phyloP scores from a whole-genome alignment of 495 filamentous ascomycete genomes.

The Neurospora hispaniola region DNA sequence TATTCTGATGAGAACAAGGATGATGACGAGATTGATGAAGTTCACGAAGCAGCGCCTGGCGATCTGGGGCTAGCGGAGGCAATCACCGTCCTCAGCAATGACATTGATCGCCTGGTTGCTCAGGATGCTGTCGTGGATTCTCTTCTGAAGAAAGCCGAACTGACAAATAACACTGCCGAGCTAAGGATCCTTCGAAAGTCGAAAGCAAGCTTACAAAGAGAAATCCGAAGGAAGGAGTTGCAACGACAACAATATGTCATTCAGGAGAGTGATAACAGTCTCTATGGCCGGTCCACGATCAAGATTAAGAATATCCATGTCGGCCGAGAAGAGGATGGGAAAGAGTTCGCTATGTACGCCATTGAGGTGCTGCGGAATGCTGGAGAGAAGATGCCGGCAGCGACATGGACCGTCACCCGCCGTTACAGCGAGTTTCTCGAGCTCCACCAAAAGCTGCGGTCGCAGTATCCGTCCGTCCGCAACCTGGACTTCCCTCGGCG shows the following conservation, averaged over 20 bases:
- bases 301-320: constrained; percentile 88
- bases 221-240: constrained; percentile 88
- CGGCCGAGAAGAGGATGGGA: constrained; percentile 81
- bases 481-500: constrained; percentile 85
- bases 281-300: constrained; percentile 83
- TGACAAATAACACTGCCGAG: constrained; percentile 94
- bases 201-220: constrained; percentile 81
- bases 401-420: constrained; percentile 67
- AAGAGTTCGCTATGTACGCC: constrained; percentile 88
- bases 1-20: constrained; percentile 53
- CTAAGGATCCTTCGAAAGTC: constrained; percentile 88
- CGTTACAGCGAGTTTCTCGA: constrained; percentile 96
- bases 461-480: constrained; percentile 74
- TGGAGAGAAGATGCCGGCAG: constrained; percentile 79
- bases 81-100: constrained; percentile 68
- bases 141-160: constrained; percentile 82
- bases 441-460: constrained; percentile 78
- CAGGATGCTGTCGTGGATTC: constrained; percentile 91
- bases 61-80: constrained; percentile 92
- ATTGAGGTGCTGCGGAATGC: constrained; percentile 85
- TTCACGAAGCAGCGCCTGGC: constrained; percentile 91
- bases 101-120: constrained; percentile 79
- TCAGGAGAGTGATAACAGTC: constrained; percentile 94
- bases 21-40: constrained; percentile 62
- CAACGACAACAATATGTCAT: constrained; percentile 95